A percentile compares a stretch with the other conserved stretches of the same genome.
Evolutionary conservation across 2,329 filamentous ascomycete genomes (phyloP).

Genomic region (Pseudogymnoascus sp.): DNA sequence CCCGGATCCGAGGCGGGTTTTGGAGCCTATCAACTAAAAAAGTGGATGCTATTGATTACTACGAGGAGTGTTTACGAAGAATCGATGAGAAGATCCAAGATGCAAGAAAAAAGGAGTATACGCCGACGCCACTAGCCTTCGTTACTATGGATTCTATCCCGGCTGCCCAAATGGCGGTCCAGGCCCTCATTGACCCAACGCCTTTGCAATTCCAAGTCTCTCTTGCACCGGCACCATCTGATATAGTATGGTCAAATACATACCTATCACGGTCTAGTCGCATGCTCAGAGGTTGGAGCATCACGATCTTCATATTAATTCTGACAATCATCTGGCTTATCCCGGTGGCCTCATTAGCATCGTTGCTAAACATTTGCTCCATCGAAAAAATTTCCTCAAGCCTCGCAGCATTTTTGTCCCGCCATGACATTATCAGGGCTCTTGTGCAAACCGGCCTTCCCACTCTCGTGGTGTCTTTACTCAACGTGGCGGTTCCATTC

Average conservation of each 20-base stretch:
- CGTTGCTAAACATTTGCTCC: slow-evolving; percentile 71
- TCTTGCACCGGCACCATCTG: slow-evolving; percentile 76
- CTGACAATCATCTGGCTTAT: slow-evolving; percentile 85
- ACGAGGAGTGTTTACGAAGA: slow-evolving; percentile 73
- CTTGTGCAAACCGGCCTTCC: slow-evolving; percentile 83
- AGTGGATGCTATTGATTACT: slow-evolving; percentile 91
- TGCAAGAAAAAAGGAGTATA: slow-evolving; percentile 68
- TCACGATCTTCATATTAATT: slow-evolving; percentile 75
- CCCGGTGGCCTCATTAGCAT: slow-evolving; percentile 71
- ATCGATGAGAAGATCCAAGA: slow-evolving; percentile 67
- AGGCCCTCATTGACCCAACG: slow-evolving; percentile 85
- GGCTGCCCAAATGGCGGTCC: slow-evolving; percentile 88
- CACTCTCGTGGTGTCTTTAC: slow-evolving; percentile 73
- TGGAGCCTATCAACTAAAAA: slow-evolving; percentile 63
- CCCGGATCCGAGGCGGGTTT: slow-evolving; percentile 71
- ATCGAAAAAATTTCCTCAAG: slow-evolving; percentile 61
- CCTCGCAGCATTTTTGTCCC: slow-evolving; percentile 59
- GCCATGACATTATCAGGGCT: slow-evolving; percentile 63
- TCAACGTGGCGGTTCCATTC: slow-evolving; percentile 87
- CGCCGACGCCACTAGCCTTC: slow-evolving; percentile 77
- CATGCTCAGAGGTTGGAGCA: slow-evolving; percentile 70
- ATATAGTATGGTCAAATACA: slow-evolving; percentile 93
- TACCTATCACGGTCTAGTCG: slow-evolving; percentile 70
- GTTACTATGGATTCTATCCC: slow-evolving; percentile 97
- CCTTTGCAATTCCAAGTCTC: slow-evolving; percentile 81